Evolutionary conservation across 2,329 filamentous ascomycete genomes (phyloP).

Genomic region (Epichloe sibirici): DNA sequence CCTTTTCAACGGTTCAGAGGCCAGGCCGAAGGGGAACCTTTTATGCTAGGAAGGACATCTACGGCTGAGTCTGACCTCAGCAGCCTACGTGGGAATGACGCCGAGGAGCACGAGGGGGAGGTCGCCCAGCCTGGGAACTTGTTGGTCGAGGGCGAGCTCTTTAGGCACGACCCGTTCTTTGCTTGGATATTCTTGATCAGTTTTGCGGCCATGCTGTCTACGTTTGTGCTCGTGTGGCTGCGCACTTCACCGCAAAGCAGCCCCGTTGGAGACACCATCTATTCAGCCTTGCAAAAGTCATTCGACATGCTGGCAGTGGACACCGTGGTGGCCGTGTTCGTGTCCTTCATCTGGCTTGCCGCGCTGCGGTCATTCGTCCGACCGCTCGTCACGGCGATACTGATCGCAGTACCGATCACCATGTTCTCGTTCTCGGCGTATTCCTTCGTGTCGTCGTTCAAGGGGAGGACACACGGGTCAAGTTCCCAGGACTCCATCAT

Average conservation of each 20-base stretch:
- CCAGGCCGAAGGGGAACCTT: slow-evolving; percentile 23
- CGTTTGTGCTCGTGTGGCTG: slow-evolving; percentile 79
- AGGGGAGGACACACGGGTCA: slow-evolving; percentile 59
- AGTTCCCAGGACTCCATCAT: slow-evolving; percentile 80
- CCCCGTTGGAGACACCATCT: slow-evolving; percentile 84
- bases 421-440: slow-evolving; percentile 86
- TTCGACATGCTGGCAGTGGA: slow-evolving; percentile 85
- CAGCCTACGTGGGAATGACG: slow-evolving; percentile 22
- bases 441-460: slow-evolving; percentile 79
- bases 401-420: slow-evolving; percentile 75
- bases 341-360: slow-evolving; percentile 84
- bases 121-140: slow-evolving; percentile 33
- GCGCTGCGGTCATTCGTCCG: slow-evolving; percentile 78
- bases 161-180: slow-evolving; percentile 82
- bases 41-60: slow-evolving; percentile 30
- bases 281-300: slow-evolving; percentile 74
- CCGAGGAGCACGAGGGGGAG: slow-evolving; percentile 20
- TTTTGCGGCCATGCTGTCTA: slow-evolving; percentile 72
- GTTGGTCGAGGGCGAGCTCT: slow-evolving; percentile 53
- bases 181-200: slow-evolving; percentile 80
- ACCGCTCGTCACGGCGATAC: slow-evolving; percentile 66
- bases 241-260: slow-evolving; percentile 66
- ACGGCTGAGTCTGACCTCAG: slow-evolving; percentile 38
- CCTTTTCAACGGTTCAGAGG: slow-evolving; percentile 49
- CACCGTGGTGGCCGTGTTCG: slow-evolving; percentile 77